A percentile compares a stretch with the other conserved stretches of the same genome.
Evolutionary conservation across 305 asterid genomes (phyloP).

Genomic region (Lippia alba): DNA sequence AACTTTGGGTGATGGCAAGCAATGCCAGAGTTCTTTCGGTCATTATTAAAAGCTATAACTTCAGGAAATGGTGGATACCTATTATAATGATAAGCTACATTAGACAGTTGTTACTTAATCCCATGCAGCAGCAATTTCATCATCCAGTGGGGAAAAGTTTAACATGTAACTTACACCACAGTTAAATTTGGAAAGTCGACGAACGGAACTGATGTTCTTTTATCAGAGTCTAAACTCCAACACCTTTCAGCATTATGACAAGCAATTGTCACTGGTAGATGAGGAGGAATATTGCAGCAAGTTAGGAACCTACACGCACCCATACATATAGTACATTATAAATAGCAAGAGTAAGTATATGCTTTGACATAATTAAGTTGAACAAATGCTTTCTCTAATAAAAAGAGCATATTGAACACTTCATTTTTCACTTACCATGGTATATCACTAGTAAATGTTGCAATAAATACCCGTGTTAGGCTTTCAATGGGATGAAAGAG

Average conservation of each 20-base stretch:
- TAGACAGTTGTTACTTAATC: constrained; percentile 28
- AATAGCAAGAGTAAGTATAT: constrained; percentile 2
- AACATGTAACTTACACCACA: constrained; percentile 68
- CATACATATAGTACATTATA: constrained; percentile 22
- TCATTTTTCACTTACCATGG: constrained; percentile 58
- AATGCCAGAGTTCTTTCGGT: constrained; percentile 75
- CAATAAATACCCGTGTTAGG: constrained; percentile 68
- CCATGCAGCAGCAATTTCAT: constrained; percentile 38
- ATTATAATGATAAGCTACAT: constrained; percentile 40
- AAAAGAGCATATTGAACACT: constrained; percentile 18
- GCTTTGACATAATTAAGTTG: constrained; percentile 8
- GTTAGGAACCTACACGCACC: constrained; percentile 67
- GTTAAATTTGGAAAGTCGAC: constrained; percentile 72
- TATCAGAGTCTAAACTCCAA: constrained; percentile 73
- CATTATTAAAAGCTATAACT: constrained; percentile 88
- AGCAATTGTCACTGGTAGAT: constrained; percentile 80
- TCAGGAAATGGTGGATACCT: constrained; percentile 94
- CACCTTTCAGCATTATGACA: constrained; percentile 84
- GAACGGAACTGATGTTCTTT: constrained; percentile 66
- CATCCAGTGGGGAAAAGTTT: constrained; percentile 10
- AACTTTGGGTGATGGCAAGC: constrained; percentile 96
- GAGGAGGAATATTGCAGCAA: constrained; percentile 70
- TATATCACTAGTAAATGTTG: constrained; percentile 85
- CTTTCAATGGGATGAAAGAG: constrained; percentile 75
- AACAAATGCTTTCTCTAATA: too few species aligned